Conservation (phyloP, 441 rosid genomes). For the Populus tomentosa region DNA sequence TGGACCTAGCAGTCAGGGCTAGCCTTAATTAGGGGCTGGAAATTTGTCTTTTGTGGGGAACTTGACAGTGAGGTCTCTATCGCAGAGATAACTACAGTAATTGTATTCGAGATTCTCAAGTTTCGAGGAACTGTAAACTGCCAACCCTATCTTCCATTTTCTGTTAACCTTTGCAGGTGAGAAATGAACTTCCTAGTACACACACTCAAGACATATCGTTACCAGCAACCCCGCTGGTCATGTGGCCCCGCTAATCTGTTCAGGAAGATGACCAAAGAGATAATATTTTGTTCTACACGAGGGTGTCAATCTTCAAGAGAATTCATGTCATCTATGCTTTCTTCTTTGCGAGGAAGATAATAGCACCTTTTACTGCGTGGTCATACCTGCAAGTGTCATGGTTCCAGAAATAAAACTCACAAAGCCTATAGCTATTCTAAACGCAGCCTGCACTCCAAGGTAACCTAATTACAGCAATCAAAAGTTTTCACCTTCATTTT, state of each 20-base stretch:
- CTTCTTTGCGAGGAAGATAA: constrained; percentile 26
- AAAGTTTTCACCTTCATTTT: neutral
- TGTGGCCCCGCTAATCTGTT: constrained; percentile 53
- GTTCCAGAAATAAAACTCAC: constrained; percentile 24
- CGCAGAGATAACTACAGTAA: neutral
- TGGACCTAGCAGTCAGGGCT: constrained; percentile 46
- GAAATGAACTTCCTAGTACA: constrained; percentile 50
- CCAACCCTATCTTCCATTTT: neutral
- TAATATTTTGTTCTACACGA: neutral
- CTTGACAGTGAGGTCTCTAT: constrained; percentile 17
- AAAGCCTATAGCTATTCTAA: constrained; percentile 20
- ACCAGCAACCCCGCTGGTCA: constrained; percentile 50
- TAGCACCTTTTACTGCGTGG: constrained; percentile 29
- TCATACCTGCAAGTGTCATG: constrained; percentile 23
- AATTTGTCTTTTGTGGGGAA: constrained; percentile 33
- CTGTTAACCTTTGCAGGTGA: constrained; percentile 21
- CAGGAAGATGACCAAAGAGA: constrained; percentile 46
- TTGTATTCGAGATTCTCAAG: neutral
- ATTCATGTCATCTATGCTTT: constrained; percentile 25
- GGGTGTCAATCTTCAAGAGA: constrained; percentile 17
- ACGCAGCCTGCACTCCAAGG: constrained; percentile 29
- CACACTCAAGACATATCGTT: constrained; percentile 46
- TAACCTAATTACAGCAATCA: neutral
- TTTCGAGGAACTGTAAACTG: neutral
- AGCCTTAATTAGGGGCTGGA: constrained; percentile 39